A percentile compares a stretch with the other conserved stretches of the same genome.
phyloP scores from a whole-genome alignment of 2,329 filamentous ascomycete species.

The Calonectria naviculata region DNA sequence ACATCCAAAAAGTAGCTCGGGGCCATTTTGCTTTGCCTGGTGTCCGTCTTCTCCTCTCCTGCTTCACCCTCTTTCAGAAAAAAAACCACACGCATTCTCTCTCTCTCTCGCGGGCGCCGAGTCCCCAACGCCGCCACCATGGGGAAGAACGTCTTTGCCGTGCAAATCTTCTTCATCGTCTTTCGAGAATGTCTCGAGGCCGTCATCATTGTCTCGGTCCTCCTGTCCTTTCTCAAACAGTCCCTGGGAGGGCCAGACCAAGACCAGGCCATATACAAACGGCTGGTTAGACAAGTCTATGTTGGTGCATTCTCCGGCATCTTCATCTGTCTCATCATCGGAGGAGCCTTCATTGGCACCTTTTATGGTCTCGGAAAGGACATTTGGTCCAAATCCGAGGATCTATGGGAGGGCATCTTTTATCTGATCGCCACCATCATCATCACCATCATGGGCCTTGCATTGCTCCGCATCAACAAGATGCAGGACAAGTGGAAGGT shows the following conservation, averaged over 20 bases:
- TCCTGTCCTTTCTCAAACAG: constrained; percentile 83
- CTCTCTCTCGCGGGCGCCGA: not conserved
- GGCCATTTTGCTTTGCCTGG: not conserved
- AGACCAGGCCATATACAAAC: constrained; percentile 71
- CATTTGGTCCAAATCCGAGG: constrained; percentile 70
- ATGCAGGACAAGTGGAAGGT: constrained; percentile 82
- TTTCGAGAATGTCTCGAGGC: constrained; percentile 85
- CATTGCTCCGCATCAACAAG: constrained; percentile 80
- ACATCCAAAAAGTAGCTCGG: not conserved
- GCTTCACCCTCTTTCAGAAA: not conserved
- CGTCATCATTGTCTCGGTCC: constrained; percentile 81
- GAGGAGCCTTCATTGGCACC: constrained; percentile 72
- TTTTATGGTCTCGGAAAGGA: constrained; percentile 76
- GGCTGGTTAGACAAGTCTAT: constrained; percentile 76
- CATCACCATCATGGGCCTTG: constrained; percentile 78
- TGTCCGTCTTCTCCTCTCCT: not conserved
- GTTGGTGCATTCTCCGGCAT: constrained; percentile 68
- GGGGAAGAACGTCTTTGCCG: constrained; percentile 75
- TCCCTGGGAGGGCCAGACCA: constrained; percentile 70
- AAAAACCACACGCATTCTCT: not conserved
- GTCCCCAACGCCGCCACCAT: constrained; percentile 45
- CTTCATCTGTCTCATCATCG: constrained; percentile 70
- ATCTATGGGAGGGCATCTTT: constrained; percentile 81
- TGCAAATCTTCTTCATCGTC: constrained; percentile 86
- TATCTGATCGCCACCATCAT: constrained; percentile 75